phyloP scores from a whole-genome alignment of 805 yeast species.

The Alloascoidea africana region DNA sequence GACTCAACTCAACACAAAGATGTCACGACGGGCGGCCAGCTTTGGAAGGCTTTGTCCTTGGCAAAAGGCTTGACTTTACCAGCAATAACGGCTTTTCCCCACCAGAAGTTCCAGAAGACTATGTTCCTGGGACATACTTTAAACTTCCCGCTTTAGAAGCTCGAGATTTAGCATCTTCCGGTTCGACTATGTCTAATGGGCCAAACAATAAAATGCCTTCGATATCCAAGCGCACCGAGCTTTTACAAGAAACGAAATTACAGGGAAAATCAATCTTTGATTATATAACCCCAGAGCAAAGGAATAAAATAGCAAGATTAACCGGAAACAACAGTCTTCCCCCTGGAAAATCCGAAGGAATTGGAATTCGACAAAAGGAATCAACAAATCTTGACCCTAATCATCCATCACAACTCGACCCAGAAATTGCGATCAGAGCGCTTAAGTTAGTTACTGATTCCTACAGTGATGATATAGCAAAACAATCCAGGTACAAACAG shows the following conservation, averaged over 20 bases:
- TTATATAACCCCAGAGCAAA: constrained; percentile 10
- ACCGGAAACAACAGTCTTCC: constrained; percentile 10
- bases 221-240: constrained; percentile 5
- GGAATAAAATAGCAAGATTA: constrained; percentile 6
- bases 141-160: constrained; percentile 4
- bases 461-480: constrained; percentile 9
- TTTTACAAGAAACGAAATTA: constrained; percentile 7
- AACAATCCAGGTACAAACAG: constrained; percentile 10
- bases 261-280: constrained; percentile 13
- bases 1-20: constrained; percentile 1
- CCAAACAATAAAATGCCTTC: constrained; percentile 3
- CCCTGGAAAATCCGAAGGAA: constrained; percentile 7
- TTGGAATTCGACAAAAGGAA: not conserved
- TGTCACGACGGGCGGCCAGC: constrained; percentile 9
- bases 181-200: not conserved
- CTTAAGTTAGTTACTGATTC: constrained; percentile 8
- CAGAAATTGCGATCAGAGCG: constrained; percentile 9
- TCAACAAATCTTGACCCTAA: not conserved
- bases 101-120: constrained; percentile 6
- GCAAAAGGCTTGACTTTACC: not conserved
- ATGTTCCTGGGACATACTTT: constrained; percentile 4
- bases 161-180: constrained; percentile 3
- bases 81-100: constrained; percentile 4
- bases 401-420: constrained; percentile 1
- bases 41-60: constrained; percentile 5